A percentile compares a stretch with the other conserved stretches of the same genome.
Conservation (phyloP, 108 stramenopile species). For the Cylindrotheca fusiformis region DNA sequence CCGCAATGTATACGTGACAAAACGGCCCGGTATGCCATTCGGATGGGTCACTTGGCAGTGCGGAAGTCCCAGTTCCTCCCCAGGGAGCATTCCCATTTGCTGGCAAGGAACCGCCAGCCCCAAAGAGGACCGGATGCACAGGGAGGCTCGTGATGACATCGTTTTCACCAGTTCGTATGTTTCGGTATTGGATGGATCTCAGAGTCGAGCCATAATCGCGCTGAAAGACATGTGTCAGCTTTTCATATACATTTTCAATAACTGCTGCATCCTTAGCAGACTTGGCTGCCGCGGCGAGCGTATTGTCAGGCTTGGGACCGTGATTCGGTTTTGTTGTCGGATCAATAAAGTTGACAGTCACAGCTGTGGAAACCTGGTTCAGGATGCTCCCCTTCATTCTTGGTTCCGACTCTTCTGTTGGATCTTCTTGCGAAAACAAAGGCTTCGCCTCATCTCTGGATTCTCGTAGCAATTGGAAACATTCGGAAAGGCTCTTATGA, state of each 20-base stretch:
- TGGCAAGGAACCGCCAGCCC: constrained; percentile 5
- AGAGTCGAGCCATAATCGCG: constrained; percentile 56
- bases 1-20: constrained; percentile 81
- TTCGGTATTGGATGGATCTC: constrained; percentile 51
- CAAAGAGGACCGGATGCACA: constrained; percentile 41
- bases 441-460: constrained; percentile 2
- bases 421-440: constrained; percentile 3
- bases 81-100: constrained; percentile 21
- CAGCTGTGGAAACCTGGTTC: constrained; percentile 13
- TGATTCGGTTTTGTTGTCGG: constrained; percentile 48
- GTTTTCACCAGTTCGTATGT: constrained; percentile 43
- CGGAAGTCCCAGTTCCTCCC: constrained; percentile 31
- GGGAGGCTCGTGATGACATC: constrained; percentile 44
- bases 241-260: constrained; percentile 43
- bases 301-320: constrained; percentile 19
- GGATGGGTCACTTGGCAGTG: constrained; percentile 41
- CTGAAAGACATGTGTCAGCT: constrained; percentile 40
- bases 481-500: constrained; percentile 13
- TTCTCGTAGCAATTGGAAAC: constrained; percentile 22
- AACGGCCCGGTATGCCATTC: constrained; percentile 79
- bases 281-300: constrained; percentile 13
- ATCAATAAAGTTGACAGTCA: constrained; percentile 69
- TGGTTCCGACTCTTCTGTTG: background rate
- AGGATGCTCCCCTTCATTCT: background rate
- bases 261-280: constrained; percentile 3